Base-by-base conservation (phyloP, 1,284 basidiomycete species). In the Trametes pubescens region DNA sequence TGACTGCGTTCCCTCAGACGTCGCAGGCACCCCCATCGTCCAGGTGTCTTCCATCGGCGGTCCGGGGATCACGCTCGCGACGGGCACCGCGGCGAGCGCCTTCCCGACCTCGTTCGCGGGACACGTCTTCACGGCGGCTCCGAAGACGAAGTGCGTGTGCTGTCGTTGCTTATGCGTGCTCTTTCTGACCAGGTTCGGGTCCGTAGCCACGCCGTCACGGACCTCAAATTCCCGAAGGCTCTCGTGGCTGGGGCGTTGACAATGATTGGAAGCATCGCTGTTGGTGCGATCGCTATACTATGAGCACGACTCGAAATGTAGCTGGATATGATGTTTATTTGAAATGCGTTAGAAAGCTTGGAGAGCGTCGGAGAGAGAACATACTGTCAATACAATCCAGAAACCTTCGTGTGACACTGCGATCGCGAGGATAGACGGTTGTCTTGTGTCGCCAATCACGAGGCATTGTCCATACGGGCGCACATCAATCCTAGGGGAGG, bases 71-170 rank as follows among this genome's bases (percentile, higher is more conserved):
- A 67, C 65, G 7, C 61, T 74, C 49, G 70, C 68, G 13, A 72
- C 65, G 1, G 68, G 64, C n/a, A 63, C 66, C 4, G 64, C 55
- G 6, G 64, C 55, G 13, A 24, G 47, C 9, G 71, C 65, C 29
- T 55, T 66, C 51, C 67, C 62, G 48, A 75, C 74, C 21, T 62
- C 69, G 7, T 70, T 75, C 57, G 74, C 68, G 2, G 74, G 74
- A 4, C 67, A 71, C 51, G 62, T 61, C 35, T 73, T 73, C 67
- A 68, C 71, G 34, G 68, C 65, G 1, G 61, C 55, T 0, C 65
- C 57, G 10, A 56, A 34, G 29, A n/a, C 8, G 26, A 65, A 60
- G 65, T 66, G 34, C 51, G 64, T 56, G 40, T 22, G 16, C 10
- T 9, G 24, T 10, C 26, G 4, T 16, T 10, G 46, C 40, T 21